Conservation (phyloP, 1,284 basidiomycete species). For the Fistulinella cinereoalba region DNA sequence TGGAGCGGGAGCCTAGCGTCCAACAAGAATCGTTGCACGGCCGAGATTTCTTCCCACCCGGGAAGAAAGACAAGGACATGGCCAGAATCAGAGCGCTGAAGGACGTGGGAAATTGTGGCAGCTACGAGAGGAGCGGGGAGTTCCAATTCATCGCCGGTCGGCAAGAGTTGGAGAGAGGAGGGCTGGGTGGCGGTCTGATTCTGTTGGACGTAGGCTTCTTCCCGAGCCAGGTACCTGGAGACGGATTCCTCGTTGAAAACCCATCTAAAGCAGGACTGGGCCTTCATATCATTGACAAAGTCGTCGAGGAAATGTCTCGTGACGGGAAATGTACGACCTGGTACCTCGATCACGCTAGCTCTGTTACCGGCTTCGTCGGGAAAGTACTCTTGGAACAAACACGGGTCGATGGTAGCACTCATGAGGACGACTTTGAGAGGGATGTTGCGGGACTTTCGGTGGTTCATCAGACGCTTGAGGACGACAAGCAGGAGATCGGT, state of each 20-base stretch:
- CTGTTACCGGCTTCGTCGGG: conserved; percentile 57
- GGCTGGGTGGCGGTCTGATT: conserved; percentile 16
- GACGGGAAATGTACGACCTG: conserved; percentile 93
- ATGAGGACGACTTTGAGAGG: conserved; percentile 91
- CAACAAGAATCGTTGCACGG: conserved; percentile 69
- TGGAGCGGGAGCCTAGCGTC: conserved; percentile 60
- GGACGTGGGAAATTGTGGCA: conserved; percentile 78
- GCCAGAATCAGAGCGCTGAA: conserved; percentile 75
- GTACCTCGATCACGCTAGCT: conserved; percentile 80
- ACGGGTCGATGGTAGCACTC: conserved; percentile 94
- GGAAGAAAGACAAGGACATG: conserved; percentile 92
- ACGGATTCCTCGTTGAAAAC: conserved; percentile 79
- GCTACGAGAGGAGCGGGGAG: conserved; percentile 84
- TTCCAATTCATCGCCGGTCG: conserved; percentile 67
- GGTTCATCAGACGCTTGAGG: conserved; percentile 80
- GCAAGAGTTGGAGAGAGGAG: conserved; percentile 20
- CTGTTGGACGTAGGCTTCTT: conserved; percentile 50
- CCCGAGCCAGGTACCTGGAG: conserved; percentile 70
- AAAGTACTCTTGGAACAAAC: conserved; percentile 89
- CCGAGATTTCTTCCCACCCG: conserved; percentile 90
- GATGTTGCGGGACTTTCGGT: conserved; percentile 69
- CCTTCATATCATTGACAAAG: conserved; percentile 55
- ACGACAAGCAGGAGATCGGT: conserved; percentile 92
- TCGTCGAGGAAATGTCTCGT: conserved; percentile 82
- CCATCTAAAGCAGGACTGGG: conserved; percentile 50